Percentiles rank a stretch among this genome's conserved stretches.
phyloP scores from a whole-genome alignment of 2,329 filamentous ascomycete genomes.

The Stemphylium vesicarium region DNA sequence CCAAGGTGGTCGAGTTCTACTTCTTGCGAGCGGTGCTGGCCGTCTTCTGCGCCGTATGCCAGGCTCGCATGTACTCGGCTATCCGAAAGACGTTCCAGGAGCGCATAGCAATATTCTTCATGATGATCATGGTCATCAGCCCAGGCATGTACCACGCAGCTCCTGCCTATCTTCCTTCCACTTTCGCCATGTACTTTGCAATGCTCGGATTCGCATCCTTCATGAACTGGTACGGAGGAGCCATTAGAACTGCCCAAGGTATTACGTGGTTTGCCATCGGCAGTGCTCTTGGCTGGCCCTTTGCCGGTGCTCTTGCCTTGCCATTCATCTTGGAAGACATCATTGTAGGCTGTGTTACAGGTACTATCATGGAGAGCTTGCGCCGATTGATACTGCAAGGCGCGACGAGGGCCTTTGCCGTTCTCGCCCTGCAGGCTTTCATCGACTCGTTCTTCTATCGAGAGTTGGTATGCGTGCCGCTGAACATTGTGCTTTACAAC shows the following conservation, averaged over 20 bases:
- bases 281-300: slow-evolving; percentile 91
- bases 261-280: slow-evolving; percentile 92
- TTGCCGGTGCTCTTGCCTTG: slow-evolving; percentile 79
- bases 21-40: slow-evolving; percentile 79
- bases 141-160: slow-evolving; percentile 95
- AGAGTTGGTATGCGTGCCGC: slow-evolving; percentile 76
- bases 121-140: slow-evolving; percentile 75
- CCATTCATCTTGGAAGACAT: slow-evolving; percentile 84
- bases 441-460: slow-evolving; percentile 88
- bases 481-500: slow-evolving; percentile 97
- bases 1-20: slow-evolving; percentile 76
- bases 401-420: slow-evolving; percentile 65
- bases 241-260: slow-evolving; percentile 76
- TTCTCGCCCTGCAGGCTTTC: slow-evolving; percentile 71
- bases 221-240: slow-evolving; percentile 82
- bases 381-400: slow-evolving; percentile 71
- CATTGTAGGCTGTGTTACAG: slow-evolving; percentile 59
- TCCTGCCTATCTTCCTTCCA: slow-evolving; percentile 85
- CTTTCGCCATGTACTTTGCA: slow-evolving; percentile 93
- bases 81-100: slow-evolving; percentile 79
- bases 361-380: slow-evolving; percentile 66
- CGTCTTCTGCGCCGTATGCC: slow-evolving; percentile 77
- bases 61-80: slow-evolving; percentile 80
- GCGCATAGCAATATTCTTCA: slow-evolving; percentile 82
- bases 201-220: slow-evolving; percentile 88